These are phyloP conservation scores for Colletotrichum horii DNA, from an alignment of 2,329 filamentous ascomycete species.

Conservation along the genomic window DNA sequence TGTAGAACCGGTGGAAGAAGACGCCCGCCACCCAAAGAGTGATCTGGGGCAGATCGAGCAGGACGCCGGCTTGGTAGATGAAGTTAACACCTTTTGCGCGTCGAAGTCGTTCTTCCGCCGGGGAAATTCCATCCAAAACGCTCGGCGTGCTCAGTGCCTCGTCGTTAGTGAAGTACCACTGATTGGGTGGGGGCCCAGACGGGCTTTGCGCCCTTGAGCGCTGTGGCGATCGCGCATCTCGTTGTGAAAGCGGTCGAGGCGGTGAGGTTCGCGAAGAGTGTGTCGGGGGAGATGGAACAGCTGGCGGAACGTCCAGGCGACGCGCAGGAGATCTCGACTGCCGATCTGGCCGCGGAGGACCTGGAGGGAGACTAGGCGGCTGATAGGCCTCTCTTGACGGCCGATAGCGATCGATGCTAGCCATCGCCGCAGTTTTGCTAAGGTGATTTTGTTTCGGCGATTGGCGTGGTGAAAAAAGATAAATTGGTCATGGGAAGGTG, in stretches of 20 bases:
- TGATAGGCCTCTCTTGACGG: constrained; percentile 63
- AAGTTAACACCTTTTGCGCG: constrained; percentile 95
- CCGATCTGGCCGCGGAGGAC: constrained; percentile 42
- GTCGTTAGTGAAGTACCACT: constrained; percentile 89
- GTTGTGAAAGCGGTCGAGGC: constrained; percentile 50
- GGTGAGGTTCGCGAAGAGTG: constrained; percentile 61
- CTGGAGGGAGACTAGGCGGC: constrained; percentile 51
- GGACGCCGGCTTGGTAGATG: constrained; percentile 90
- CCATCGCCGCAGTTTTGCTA: constrained; percentile 45
- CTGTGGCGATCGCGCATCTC: constrained; percentile 48
- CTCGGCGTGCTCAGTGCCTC: constrained; percentile 86
- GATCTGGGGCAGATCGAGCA: constrained; percentile 89
- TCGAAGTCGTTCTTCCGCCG: constrained; percentile 78
- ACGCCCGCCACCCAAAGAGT: constrained; percentile 91
- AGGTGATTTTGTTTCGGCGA: background rate
- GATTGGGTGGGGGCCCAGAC: constrained; percentile 49
- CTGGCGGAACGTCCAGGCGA: constrained; percentile 63
- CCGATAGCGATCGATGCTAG: constrained; percentile 65
- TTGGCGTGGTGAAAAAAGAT: background rate
- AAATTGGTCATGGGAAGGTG: constrained; percentile 4
- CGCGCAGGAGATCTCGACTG: constrained; percentile 55
- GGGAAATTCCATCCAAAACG: constrained; percentile 79
- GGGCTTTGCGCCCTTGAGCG: constrained; percentile 16
- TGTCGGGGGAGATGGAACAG: constrained; percentile 65
- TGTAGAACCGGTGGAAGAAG: constrained; percentile 96